Evolutionary conservation across 441 rosid genomes (phyloP), one percentile per base, ranked within the genome.

Genomic region (Eruca vesicaria): DNA sequence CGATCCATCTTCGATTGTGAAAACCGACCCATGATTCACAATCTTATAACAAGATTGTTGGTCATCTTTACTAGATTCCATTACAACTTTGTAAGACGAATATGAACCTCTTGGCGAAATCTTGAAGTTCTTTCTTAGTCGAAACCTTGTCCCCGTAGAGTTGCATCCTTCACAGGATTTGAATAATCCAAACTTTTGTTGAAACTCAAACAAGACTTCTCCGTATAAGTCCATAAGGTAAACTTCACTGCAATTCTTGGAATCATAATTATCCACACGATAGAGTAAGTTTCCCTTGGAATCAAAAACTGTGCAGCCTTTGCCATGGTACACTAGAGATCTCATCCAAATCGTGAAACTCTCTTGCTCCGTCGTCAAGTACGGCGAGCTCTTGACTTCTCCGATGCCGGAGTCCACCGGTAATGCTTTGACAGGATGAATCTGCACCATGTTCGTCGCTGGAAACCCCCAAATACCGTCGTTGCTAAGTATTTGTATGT

Each of bases 321-420:
- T 87, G 62, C 87, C 78, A 9, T 79, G 81, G 20, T 86, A 75
- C 35, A 91, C 81, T 4, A 89, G 63, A 61, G 92, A 91, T 52
- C 85, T 91, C 94, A 87, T 86, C 97, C 94, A 86, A 61, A 91
- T 80, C 0, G 94, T 91, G 73, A 87, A 87, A 53, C 81, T 82
- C 77, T 84, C 90, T 76, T 80, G 82, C 69, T 81, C 75, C 10
- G 82, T 69, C 35, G 87, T 78, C 62, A 82, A 53, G 67, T 80
- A 82, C 8, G 2, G 28, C 31, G 83, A 75, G 8, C 56, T 4
- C 20, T 56, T 55, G 10, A 12, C 66, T 45, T 63, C 20, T 41
- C 28, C 28, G 7, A 0, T 19, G n/a, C 4, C 0, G 9, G 66
- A 38, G 12, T 0, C 58, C 18, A 76, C 53, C 71, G 73, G n/a